phyloP scores from a whole-genome alignment of 768 basidiomycete species.

The Serendipita indica region DNA sequence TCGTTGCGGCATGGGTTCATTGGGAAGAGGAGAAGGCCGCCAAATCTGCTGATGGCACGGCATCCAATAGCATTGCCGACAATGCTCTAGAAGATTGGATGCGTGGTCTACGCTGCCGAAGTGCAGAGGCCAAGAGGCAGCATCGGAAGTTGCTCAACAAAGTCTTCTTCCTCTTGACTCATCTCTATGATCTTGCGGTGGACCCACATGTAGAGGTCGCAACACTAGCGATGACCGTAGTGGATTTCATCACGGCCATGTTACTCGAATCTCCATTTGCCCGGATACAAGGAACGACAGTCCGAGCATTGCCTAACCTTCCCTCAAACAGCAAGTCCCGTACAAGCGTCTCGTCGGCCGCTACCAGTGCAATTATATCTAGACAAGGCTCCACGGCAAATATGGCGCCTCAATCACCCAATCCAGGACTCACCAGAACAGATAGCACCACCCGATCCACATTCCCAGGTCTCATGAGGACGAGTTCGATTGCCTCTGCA shows the following conservation, averaged over 20 bases:
- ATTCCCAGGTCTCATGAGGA: conserved; percentile 4
- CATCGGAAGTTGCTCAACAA: conserved; percentile 76
- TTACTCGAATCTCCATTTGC: conserved; percentile 82
- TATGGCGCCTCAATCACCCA: neutral
- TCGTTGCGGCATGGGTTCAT: conserved; percentile 92
- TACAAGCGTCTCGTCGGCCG: neutral
- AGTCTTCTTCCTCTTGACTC: conserved; percentile 84
- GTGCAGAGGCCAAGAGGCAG: conserved; percentile 54
- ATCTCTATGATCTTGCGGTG: conserved; percentile 76
- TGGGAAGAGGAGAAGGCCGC: conserved; percentile 64
- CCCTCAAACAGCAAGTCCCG: conserved; percentile 7
- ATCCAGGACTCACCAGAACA: neutral
- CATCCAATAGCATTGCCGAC: conserved; percentile 37
- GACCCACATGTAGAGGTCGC: conserved; percentile 92
- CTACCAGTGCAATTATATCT: neutral
- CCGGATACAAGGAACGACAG: conserved; percentile 49
- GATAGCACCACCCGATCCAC: neutral
- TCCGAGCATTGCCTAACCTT: conserved; percentile 35
- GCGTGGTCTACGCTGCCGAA: conserved; percentile 44
- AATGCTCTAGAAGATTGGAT: conserved; percentile 69
- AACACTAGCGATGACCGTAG: conserved; percentile 73
- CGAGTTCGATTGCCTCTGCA: conserved; percentile 1
- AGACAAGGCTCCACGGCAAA: conserved; percentile 1
- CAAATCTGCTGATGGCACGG: conserved; percentile 14
- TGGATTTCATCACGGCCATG: conserved; percentile 85